phyloP scores from a whole-genome alignment of 129 eudicot genomes.

The Pulicaria dysenterica region DNA sequence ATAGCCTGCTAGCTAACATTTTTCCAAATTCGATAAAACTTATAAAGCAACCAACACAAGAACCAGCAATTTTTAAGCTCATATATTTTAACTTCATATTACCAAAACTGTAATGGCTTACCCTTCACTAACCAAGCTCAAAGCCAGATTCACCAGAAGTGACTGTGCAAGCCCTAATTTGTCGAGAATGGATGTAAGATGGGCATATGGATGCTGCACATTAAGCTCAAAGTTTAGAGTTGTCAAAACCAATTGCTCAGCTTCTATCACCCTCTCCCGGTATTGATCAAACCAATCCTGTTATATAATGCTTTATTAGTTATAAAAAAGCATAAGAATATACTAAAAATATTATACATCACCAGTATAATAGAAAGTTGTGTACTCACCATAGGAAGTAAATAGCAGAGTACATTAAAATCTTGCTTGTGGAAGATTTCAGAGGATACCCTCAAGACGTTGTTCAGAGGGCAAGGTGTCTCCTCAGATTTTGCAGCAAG shows the following conservation, averaged over 20 bases:
- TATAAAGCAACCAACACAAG: conserved; percentile 1
- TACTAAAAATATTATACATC: neutral
- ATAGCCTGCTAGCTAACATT: conserved; percentile 26
- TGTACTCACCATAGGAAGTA: conserved; percentile 66
- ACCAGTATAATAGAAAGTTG: neutral
- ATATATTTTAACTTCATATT: neutral
- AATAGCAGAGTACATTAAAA: conserved; percentile 55
- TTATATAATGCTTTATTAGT: conserved; percentile 16
- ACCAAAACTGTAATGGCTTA: conserved; percentile 41
- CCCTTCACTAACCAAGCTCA: conserved; percentile 93
- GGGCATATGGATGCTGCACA: conserved; percentile 92
- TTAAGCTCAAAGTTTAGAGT: conserved; percentile 87
- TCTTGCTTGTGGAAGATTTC: conserved; percentile 83
- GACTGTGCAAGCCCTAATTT: conserved; percentile 87
- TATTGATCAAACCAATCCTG: conserved; percentile 98
- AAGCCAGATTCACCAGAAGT: conserved; percentile 70
- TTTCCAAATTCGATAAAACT: conserved; percentile 13
- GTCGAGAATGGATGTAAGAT: conserved; percentile 77
- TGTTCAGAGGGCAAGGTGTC: conserved; percentile 80
- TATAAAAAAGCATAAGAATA: neutral
- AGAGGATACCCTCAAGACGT: conserved; percentile 67
- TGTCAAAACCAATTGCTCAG: conserved; percentile 84
- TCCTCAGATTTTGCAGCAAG: conserved; percentile 97
- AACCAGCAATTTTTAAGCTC: conserved; percentile 1
- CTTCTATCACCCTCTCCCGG: conserved; percentile 72